Evolutionary conservation across 2,329 filamentous ascomycete species (phyloP).

Genomic region (Penicillium sp.): DNA sequence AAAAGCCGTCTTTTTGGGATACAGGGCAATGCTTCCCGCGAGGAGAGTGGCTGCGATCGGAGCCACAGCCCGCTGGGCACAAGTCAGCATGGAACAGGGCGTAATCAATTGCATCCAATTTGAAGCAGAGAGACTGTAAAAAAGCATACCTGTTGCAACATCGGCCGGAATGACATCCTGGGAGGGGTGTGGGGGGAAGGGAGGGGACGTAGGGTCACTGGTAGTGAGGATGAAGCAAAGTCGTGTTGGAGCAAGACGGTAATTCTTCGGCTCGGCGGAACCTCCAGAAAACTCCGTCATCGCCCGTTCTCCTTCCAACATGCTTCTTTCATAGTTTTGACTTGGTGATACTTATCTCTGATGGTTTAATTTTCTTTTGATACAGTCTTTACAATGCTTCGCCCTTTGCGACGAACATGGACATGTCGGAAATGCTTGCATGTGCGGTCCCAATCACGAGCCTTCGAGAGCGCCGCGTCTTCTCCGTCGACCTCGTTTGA

Average conservation of each 20-base stretch:
- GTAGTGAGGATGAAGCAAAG: conserved; percentile 28
- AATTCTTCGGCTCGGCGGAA: conserved; percentile 31
- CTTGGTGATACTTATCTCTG: not conserved
- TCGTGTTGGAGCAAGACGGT: conserved; percentile 29
- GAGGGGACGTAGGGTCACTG: conserved; percentile 17
- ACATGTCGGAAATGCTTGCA: conserved; percentile 41
- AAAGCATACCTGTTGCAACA: conserved; percentile 40
- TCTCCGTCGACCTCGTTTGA: conserved; percentile 28
- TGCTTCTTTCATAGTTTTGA: conserved; percentile 11
- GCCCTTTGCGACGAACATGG: conserved; percentile 38
- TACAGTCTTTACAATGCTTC: conserved; percentile 18
- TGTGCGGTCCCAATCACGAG: conserved; percentile 27
- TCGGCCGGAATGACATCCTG: conserved; percentile 44
- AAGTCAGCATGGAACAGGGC: conserved; percentile 25
- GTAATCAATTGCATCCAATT: conserved; percentile 16
- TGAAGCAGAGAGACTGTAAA: not conserved
- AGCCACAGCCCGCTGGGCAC: conserved; percentile 39
- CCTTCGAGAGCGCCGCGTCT: conserved; percentile 36
- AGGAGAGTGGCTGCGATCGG: conserved; percentile 43
- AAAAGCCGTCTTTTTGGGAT: conserved; percentile 43
- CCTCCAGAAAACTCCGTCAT: conserved; percentile 32
- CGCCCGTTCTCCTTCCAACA: conserved; percentile 21
- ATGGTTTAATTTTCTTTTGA: conserved; percentile 4
- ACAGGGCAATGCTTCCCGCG: conserved; percentile 41
- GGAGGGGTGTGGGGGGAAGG: conserved; percentile 18